These are phyloP conservation scores for Exidia glandulosa DNA, from an alignment of 768 basidiomycete species.

Conservation along the genomic window DNA sequence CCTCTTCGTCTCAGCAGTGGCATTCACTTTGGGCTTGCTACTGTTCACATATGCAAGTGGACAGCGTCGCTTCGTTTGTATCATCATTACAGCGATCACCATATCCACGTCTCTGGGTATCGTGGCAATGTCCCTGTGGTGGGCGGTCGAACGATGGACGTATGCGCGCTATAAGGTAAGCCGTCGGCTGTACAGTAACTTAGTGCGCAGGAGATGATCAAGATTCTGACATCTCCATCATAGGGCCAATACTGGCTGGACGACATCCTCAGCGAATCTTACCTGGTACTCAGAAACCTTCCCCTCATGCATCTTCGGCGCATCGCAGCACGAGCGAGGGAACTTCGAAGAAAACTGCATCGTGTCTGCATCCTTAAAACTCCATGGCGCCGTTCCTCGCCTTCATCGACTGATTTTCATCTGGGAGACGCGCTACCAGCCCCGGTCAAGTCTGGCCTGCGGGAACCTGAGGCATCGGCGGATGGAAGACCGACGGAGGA, in stretches of 20 bases:
- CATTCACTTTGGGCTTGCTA: conserved; percentile 69
- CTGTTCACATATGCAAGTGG: conserved; percentile 55
- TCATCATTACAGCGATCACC: conserved; percentile 67
- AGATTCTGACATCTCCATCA: background rate
- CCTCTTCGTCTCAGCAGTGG: conserved; percentile 72
- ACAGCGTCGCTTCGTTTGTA: conserved; percentile 51
- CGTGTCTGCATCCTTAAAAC: no score
- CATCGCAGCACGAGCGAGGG: no score
- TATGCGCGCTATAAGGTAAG: conserved; percentile 39
- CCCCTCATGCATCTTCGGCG: background rate
- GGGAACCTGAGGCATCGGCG: no score
- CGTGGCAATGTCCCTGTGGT: conserved; percentile 61
- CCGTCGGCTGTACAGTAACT: no score
- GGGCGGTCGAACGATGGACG: conserved; percentile 57
- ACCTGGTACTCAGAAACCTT: conserved; percentile 20
- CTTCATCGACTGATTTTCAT: no score
- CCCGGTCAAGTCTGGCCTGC: no score
- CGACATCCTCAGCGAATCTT: conserved; percentile 46
- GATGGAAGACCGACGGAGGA: no score
- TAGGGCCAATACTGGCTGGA: conserved; percentile 56
- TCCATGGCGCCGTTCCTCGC: no score
- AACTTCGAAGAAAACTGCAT: no score
- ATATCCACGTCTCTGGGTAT: conserved; percentile 63
- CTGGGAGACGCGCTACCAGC: no score
- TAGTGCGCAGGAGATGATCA: background rate